Base-by-base conservation (phyloP, 2,329 filamentous ascomycete species). In the Macroventuria anomochaeta region DNA sequence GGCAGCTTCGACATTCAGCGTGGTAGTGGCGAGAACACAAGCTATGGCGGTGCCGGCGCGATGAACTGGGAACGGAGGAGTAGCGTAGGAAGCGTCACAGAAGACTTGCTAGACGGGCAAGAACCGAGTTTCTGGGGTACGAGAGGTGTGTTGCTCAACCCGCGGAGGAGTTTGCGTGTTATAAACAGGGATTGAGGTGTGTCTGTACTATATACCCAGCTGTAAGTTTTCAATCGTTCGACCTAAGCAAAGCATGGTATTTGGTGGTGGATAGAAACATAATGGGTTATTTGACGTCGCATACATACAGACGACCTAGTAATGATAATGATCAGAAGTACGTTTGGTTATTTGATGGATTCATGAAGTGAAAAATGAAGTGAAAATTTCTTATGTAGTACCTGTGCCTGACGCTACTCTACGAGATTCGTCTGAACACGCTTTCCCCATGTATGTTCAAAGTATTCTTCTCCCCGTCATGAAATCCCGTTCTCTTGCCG, bases 51-150 rank as follows among this genome's bases (percentile, higher is more conserved):
- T 5, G 54, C 56, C 13, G 67, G 58, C 31, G 61, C 54, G 5
- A 29, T 72, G 15, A 65, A 75, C 8, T 64, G 74, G 57, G 60
- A 54, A 0, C 37, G 64, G 25, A 71, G 75, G 48, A 76, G 74
- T 17, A 80, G 78, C 31, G 74, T 74, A 7, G 75, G 69, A n/a
- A 82, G 79, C 56, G 80, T 79, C 53, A 77, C 75, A 32, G 85
- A 86, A 50, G 85, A 88, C 63, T 65, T 89, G 57, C 65, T 88
- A 13, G 79, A 77, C 3, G 85, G 83, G 0, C 80, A 86, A 55
- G 86, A 90, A 70, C 88, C 88, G 55, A 88, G 82, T 53, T 91
- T 90, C 74, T 85, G 89, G 71, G 88, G 79, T 1, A 69, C 74
- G n/a, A 71, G 58, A 47, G 75, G 82, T 42, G 86, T 89, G 23